Evolutionary conservation across 2,329 filamentous ascomycete species (phyloP).

Genomic region (Amesomyces nigricolor): DNA sequence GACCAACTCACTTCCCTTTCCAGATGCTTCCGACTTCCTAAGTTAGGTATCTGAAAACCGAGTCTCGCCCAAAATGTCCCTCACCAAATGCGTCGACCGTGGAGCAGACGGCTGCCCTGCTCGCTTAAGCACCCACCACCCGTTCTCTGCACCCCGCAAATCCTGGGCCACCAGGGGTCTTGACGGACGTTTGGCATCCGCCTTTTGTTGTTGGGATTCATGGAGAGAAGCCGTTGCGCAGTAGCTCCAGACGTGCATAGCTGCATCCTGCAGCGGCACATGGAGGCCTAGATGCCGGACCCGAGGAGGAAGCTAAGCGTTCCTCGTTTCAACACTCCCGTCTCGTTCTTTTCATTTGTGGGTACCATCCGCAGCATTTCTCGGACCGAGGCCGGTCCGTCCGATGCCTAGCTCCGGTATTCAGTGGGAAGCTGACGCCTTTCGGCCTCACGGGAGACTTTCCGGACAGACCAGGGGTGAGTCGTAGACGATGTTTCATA

Average conservation of each 20-base stretch:
- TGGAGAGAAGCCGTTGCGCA: background rate
- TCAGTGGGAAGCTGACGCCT: background rate
- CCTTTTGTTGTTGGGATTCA: background rate
- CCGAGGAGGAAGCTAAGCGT: background rate
- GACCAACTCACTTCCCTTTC: too few species aligned
- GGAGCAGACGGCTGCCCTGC: background rate
- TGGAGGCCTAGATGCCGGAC: conserved; percentile 10
- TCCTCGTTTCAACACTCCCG: background rate
- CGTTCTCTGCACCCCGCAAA: conserved; percentile 21
- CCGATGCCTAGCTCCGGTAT: background rate
- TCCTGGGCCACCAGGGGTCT: background rate
- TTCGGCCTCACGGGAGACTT: conserved; percentile 10
- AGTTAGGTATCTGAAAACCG: too few species aligned
- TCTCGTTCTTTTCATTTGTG: background rate
- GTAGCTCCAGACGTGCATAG: background rate
- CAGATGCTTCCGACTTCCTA: too few species aligned
- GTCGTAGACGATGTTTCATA: background rate
- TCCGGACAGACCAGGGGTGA: background rate
- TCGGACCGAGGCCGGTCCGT: conserved; percentile 14
- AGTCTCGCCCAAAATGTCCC: background rate
- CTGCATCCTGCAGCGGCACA: conserved; percentile 10
- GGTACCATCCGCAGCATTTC: conserved; percentile 7
- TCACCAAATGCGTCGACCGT: too few species aligned
- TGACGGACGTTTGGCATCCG: conserved; percentile 3
- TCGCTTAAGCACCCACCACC: conserved; percentile 14